These are phyloP conservation scores for Piromyces finnis DNA, from an alignment of 192 early-diverging fungal genomes.

Conservation along the genomic window DNA sequence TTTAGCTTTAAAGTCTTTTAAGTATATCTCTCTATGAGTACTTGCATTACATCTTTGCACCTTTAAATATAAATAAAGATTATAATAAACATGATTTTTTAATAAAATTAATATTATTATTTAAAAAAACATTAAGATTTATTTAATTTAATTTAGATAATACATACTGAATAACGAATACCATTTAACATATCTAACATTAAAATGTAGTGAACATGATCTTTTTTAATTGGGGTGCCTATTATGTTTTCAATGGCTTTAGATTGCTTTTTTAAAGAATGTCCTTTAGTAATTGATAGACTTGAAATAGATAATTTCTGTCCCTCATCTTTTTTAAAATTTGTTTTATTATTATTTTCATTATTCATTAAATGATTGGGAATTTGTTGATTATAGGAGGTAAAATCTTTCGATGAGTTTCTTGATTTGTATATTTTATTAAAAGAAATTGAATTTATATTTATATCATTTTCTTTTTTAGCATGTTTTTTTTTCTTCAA, in stretches of 20 bases:
- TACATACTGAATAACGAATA: slow-evolving; percentile 74
- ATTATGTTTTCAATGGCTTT: slow-evolving; percentile 17
- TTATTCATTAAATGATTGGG: background rate
- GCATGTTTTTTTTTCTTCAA: background rate
- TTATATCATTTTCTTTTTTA: background rate
- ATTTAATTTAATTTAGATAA: too few species aligned
- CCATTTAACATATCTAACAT: slow-evolving; percentile 99
- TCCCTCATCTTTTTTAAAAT: background rate
- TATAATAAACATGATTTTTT: too few species aligned
- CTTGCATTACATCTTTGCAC: background rate
- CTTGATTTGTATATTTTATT: background rate
- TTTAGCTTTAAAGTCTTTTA: background rate
- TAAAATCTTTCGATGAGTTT: background rate
- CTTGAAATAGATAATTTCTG: background rate
- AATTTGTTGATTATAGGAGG: background rate
- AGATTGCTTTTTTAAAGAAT: background rate
- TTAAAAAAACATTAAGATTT: too few species aligned
- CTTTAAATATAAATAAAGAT: background rate
- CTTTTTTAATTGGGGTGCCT: slow-evolving; percentile 79
- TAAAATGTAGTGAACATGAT: slow-evolving; percentile 86
- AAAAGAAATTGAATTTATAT: background rate
- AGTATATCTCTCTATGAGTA: background rate
- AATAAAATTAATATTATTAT: too few species aligned
- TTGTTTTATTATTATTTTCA: background rate
- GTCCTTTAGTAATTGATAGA: background rate